A percentile compares a stretch with the other conserved stretches of the same genome.
Evolutionary conservation across 1,139 yeast genomes (phyloP).

Genomic region (Scheffersomyces titani): DNA sequence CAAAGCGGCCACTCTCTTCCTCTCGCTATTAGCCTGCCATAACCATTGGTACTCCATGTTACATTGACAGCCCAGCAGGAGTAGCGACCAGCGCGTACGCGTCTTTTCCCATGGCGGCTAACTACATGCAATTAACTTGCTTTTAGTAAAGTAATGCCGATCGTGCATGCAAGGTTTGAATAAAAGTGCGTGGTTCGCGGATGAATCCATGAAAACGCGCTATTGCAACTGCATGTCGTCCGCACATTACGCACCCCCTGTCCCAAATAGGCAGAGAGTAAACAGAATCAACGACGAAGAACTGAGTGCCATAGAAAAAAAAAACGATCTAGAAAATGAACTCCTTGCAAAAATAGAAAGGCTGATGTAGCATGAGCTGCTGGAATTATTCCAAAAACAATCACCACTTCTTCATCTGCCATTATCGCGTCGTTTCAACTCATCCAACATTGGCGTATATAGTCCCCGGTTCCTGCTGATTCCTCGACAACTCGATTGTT

Average conservation of each 20-base stretch:
- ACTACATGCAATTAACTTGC: background rate
- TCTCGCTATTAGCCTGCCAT: too few species aligned
- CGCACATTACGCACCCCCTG: background rate
- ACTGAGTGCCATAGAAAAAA: background rate
- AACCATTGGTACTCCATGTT: background rate
- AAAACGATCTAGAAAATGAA: background rate
- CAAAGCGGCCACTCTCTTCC: background rate
- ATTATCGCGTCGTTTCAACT: background rate
- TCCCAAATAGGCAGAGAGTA: background rate
- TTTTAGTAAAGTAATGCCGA: background rate
- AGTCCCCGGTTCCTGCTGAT: background rate
- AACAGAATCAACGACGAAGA: background rate
- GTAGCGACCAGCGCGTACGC: background rate
- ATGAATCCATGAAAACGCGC: background rate
- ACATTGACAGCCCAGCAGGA: background rate
- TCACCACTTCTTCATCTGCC: background rate
- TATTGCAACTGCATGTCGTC: background rate
- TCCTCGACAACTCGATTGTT: background rate
- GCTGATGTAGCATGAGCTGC: background rate
- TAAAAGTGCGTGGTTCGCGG: background rate
- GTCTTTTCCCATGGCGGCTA: background rate
- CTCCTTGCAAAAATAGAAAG: background rate
- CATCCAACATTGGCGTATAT: background rate
- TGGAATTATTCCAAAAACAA: background rate
- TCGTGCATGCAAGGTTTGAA: background rate